Percentiles rank a stretch among this genome's conserved stretches.
These are phyloP conservation scores for Clonostachys solani DNA, from an alignment of 2,329 filamentous ascomycete species.

Conservation along the genomic window DNA sequence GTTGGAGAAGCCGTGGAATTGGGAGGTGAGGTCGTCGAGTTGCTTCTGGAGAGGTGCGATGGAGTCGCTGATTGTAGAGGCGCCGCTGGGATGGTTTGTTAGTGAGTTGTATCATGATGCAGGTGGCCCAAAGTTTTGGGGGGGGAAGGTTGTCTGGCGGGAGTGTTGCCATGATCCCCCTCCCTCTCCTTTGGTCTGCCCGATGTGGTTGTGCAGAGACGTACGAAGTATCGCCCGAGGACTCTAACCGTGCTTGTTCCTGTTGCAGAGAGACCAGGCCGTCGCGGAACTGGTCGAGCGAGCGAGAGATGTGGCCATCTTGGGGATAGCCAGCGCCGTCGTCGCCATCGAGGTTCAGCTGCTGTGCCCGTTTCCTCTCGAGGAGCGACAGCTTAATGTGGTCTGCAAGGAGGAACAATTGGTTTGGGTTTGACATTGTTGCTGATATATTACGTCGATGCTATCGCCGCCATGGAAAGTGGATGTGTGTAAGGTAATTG, in stretches of 20 bases:
- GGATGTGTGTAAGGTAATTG: too few species aligned
- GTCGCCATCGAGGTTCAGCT: slow-evolving; percentile 62
- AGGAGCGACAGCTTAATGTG: slow-evolving; percentile 95
- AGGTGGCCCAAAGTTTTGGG: not conserved
- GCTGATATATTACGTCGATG: not conserved
- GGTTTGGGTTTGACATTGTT: slow-evolving; percentile 50
- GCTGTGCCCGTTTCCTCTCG: slow-evolving; percentile 82
- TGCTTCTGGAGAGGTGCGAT: slow-evolving; percentile 68
- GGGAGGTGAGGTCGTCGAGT: slow-evolving; percentile 69
- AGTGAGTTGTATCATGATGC: not conserved
- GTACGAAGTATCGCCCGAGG: slow-evolving; percentile 60
- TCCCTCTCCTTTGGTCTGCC: not conserved
- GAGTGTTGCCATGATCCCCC: not conserved
- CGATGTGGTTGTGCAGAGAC: slow-evolving; percentile 8
- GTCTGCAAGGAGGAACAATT: slow-evolving; percentile 90
- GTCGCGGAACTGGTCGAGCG: slow-evolving; percentile 79
- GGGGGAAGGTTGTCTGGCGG: too few species aligned
- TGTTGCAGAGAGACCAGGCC: slow-evolving; percentile 68
- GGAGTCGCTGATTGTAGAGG: slow-evolving; percentile 53
- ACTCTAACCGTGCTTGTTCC: slow-evolving; percentile 60
- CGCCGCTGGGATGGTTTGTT: slow-evolving; percentile 28
- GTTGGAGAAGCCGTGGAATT: slow-evolving; percentile 68
- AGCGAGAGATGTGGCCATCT: slow-evolving; percentile 84
- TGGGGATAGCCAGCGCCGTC: slow-evolving; percentile 59
- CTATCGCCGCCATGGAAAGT: too few species aligned